phyloP scores from a whole-genome alignment of 2,329 filamentous ascomycete genomes.

The Fusarium sarcochroum region DNA sequence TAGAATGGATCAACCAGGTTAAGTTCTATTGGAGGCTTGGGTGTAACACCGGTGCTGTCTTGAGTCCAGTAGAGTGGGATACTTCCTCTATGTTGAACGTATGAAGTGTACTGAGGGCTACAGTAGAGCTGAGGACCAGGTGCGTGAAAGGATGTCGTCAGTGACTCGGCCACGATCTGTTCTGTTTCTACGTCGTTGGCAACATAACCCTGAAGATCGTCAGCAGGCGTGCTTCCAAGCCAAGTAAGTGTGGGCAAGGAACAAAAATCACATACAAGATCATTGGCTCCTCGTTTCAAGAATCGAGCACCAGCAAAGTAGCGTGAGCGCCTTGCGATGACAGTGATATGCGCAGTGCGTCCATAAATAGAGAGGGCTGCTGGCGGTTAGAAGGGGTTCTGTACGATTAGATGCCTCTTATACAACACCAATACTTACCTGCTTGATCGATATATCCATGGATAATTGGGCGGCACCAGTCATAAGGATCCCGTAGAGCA shows the following conservation, averaged over 20 bases:
- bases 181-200: constrained; percentile 99
- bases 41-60: constrained; percentile 93
- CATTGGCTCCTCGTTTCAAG: constrained; percentile 93
- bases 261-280: constrained; percentile 65
- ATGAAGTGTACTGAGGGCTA: constrained; percentile 94
- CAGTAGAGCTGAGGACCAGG: constrained; percentile 88
- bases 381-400: constrained; percentile 5
- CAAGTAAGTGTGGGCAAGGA: not conserved
- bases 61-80: constrained; percentile 99
- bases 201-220: constrained; percentile 78
- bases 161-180: constrained; percentile 94
- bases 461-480: constrained; percentile 96
- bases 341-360: constrained; percentile 88
- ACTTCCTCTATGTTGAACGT: constrained; percentile 95
- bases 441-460: constrained; percentile 97
- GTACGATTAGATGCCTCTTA: not conserved
- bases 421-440: constrained; percentile 52
- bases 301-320: constrained; percentile 96
- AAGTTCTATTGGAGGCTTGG: constrained; percentile 95
- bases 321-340: constrained; percentile 92
- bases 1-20: constrained; percentile 98
- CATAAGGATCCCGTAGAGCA: constrained; percentile 83
- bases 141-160: constrained; percentile 95
- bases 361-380: constrained; percentile 85
- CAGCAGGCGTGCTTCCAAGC: constrained; percentile 3